Evolutionary conservation across 106 monocot genomes (phyloP).

Genomic region (Dioscorea zingiberensis): DNA sequence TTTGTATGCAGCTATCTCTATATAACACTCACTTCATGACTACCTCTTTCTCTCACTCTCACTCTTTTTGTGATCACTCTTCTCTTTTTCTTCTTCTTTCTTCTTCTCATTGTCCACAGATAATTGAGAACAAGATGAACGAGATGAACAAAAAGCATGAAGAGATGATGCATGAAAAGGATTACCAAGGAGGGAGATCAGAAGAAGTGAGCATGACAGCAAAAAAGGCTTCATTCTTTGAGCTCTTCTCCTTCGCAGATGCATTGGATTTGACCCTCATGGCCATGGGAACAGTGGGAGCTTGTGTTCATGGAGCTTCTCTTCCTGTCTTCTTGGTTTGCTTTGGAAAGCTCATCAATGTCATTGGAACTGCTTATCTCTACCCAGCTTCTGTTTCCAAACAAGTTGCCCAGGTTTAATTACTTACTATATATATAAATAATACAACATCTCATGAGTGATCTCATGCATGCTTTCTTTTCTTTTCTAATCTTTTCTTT

Average conservation of each 20-base stretch:
- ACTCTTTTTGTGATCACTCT: too few species aligned
- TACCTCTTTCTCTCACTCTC: too few species aligned
- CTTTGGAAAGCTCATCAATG: constrained; percentile 44
- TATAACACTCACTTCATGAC: too few species aligned
- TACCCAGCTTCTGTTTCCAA: constrained; percentile 24
- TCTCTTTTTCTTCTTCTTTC: too few species aligned
- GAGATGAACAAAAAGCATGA: too few species aligned
- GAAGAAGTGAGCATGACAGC: neutral
- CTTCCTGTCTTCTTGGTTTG: constrained; percentile 38
- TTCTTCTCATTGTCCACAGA: too few species aligned
- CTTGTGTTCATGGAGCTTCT: constrained; percentile 35
- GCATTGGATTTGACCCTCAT: neutral
- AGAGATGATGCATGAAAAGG: too few species aligned
- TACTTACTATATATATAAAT: neutral
- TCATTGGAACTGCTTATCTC: constrained; percentile 38
- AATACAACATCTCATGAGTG: neutral
- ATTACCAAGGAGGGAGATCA: neutral
- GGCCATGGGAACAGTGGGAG: constrained; percentile 17
- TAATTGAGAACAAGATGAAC: too few species aligned
- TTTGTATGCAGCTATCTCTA: too few species aligned
- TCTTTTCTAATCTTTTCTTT: too few species aligned
- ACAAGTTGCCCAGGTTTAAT: constrained; percentile 20
- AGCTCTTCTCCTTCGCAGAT: neutral
- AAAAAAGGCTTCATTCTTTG: neutral
- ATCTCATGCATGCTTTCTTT: too few species aligned